Base-by-base conservation (phyloP, 257 asterid species). In the Lavandula angustifolia region DNA sequence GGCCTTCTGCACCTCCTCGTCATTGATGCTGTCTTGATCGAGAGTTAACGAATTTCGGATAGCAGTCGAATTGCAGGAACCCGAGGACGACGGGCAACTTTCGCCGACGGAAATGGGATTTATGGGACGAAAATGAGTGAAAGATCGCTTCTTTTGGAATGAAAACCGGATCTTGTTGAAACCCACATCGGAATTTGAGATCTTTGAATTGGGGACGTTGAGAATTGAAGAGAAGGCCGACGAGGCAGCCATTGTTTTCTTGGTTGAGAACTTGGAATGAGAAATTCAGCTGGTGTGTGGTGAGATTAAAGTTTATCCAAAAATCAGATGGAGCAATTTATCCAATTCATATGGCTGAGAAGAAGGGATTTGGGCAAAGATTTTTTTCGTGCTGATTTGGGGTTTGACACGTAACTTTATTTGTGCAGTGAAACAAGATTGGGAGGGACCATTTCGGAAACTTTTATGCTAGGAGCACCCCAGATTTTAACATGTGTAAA, bases 171-270 rank as follows among this genome's bases (percentile, higher is more conserved):
- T 71, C 56, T 54, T 60, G 71, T 58, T 62, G 70, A 60, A 75
- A 66, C 68, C 71, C 62, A 76, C 42, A 68, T 79, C 74, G 35
- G 80, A 76, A 60, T 73, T 82, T 10, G 84, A 37, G 71, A 76
- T 79, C 75, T 72, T 76, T 64, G 87, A 79, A 60, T 58, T 77
- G 81, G 84, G 79, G 16, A 74, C 8, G 77, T 72, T 74, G 82
- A 82, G 77, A 54, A 81, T 22, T 1, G 87, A 82, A 18, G 82
- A 79, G 77, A 70, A 57, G 57, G 75, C 66, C 48, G 81, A 40
- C 3, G 75, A 73, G 32, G 73, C 35, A 62, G 81, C 69, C 85
- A 80, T 80, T 17, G 67, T 22, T 22, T 22, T 22, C n/a, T 33
- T 9, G 52, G 64, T 18, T 4, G 43, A 42, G 65, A 29, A 37